Conservation (phyloP, 345 rosid genomes). For the Ailanthus altissimus region DNA sequence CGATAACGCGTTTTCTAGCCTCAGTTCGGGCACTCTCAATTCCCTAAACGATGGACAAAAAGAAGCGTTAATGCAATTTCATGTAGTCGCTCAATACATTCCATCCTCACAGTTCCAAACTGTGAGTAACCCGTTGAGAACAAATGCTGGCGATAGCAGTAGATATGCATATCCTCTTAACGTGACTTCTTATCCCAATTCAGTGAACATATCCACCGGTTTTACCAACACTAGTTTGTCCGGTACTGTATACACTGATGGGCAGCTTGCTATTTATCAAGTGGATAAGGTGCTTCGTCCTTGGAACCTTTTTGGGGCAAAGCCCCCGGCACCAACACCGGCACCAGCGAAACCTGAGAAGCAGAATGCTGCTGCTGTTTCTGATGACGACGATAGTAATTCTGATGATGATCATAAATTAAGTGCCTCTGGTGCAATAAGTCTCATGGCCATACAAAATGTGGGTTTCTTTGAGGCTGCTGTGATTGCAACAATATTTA, state of each 20-base stretch:
- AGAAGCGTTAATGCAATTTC: conserved; percentile 37
- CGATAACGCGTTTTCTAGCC: conserved; percentile 37
- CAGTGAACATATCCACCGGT: conserved; percentile 45
- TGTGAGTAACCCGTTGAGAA: conserved; percentile 41
- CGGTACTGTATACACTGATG: conserved; percentile 34
- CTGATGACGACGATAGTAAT: conserved; percentile 12
- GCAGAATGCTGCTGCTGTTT: conserved; percentile 19
- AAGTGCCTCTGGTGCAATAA: conserved; percentile 6
- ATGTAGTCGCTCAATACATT: conserved; percentile 31
- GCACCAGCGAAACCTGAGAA: conserved; percentile 35
- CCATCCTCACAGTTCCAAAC: conserved; percentile 38
- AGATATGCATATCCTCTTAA: conserved; percentile 30
- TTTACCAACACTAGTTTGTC: conserved; percentile 36
- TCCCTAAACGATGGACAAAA: conserved; percentile 32
- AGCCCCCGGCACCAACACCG: conserved; percentile 46
- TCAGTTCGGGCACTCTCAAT: conserved; percentile 38
- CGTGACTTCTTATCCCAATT: conserved; percentile 26
- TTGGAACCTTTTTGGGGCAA: conserved; percentile 35
- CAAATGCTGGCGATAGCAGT: conserved; percentile 39
- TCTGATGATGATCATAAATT: background rate
- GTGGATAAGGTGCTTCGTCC: conserved; percentile 53
- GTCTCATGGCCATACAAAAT: background rate
- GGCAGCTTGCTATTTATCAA: conserved; percentile 41
- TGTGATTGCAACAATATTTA: conserved; percentile 4
- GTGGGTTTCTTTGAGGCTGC: conserved; percentile 9